phyloP scores from a whole-genome alignment of 1,284 basidiomycete species.

The Cutaneotrichosporon sp. region DNA sequence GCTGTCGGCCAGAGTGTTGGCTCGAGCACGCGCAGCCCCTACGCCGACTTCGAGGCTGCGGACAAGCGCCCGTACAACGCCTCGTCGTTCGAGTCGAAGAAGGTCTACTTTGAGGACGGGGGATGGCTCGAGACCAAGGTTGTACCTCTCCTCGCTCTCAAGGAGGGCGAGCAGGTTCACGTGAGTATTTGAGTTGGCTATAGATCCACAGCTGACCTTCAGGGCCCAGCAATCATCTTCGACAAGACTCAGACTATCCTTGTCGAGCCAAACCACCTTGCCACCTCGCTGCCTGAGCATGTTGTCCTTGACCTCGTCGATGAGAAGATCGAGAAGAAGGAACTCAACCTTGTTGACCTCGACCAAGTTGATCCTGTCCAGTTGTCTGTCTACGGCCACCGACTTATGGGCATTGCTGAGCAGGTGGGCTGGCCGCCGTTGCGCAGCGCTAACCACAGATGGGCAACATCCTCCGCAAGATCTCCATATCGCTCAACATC shows the following conservation, averaged over 20 bases:
- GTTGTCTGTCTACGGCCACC: slow-evolving; percentile 58
- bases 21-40: slow-evolving; percentile 31
- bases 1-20: slow-evolving; percentile 39
- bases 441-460: slow-evolving; percentile 32
- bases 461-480: slow-evolving; percentile 58
- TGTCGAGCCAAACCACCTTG: slow-evolving; percentile 34
- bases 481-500: slow-evolving; percentile 53
- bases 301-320: slow-evolving; percentile 39
- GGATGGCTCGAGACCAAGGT: slow-evolving; percentile 36
- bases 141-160: slow-evolving; percentile 35
- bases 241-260: slow-evolving; percentile 50
- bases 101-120: slow-evolving; percentile 41
- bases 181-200: no score
- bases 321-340: slow-evolving; percentile 23
- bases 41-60: slow-evolving; percentile 29
- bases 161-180: slow-evolving; percentile 36
- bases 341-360: slow-evolving; percentile 24
- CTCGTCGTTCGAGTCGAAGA: slow-evolving; percentile 20
- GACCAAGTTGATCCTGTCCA: slow-evolving; percentile 56
- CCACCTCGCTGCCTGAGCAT: slow-evolving; percentile 40
- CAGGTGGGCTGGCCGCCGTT: slow-evolving; percentile 16
- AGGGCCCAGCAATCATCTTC: slow-evolving; percentile 45
- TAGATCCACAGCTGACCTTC: background rate
- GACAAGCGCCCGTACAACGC: slow-evolving; percentile 18
- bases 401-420: slow-evolving; percentile 57